Base-by-base conservation (phyloP, 345 rosid genomes). In the Conringia planisiliqua region DNA sequence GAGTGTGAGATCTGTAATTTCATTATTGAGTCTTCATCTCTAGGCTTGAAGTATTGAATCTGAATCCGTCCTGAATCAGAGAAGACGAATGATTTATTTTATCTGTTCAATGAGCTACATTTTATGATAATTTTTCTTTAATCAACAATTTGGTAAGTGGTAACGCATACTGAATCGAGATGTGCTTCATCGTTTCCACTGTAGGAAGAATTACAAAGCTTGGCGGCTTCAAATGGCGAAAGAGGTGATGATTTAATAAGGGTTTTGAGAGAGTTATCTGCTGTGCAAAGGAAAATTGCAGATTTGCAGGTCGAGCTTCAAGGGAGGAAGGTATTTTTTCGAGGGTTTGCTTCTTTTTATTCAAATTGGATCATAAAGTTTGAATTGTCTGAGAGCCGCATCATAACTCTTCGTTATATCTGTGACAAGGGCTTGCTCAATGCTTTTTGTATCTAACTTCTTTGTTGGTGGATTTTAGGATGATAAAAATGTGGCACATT, bases 241-340 rank as follows among this genome's bases (percentile, higher is more conserved):
- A 90, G 86, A 64, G 93, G 96, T 3, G 93, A 92, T 65, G 97
- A 89, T 75, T 82, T 96, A 66, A 82, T 90, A 36, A 88, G 78
- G 83, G 99, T 92, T 17, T 81, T 92, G 43, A 82, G 97, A 32
- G 96, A 96, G 77, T 80, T 96, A 55, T 92, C 90, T n/a, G 62
- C 85, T 70, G 96, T 96, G 4, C 98, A 92, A 61, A 86, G 98
- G 56, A 92, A 92, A 82, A 96, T 90, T 52, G 90, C 97, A 16
- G 99, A 96, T 73, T 83, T 92, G 69, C 99, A 92, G 81, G 98
- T 90, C 20, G 97, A 96, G 78, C 93, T 96, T 79, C 97, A 96
- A 85, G 99, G 99, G 50, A 84, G 99, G 76, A 96, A 92, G 99
- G 99, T 92, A 72, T 51, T 7, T 27, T 30, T 42, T 43, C 57